These are phyloP conservation scores for Delitschia confertaspora DNA, from an alignment of 495 filamentous ascomycete genomes.

Conservation along the genomic window DNA sequence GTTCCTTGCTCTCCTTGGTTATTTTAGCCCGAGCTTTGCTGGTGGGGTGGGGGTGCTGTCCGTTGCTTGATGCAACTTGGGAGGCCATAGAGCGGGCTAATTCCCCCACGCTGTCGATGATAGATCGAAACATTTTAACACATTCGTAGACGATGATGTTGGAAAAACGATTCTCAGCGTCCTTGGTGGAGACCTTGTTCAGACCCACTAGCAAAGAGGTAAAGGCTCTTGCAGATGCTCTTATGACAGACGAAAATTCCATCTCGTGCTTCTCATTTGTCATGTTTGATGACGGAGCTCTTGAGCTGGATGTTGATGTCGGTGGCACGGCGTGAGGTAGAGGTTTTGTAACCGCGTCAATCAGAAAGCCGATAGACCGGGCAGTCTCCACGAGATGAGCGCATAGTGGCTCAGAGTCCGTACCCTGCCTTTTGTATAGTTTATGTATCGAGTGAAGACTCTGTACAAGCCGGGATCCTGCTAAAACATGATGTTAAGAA, in stretches of 20 bases:
- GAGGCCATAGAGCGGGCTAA: constrained; percentile 8
- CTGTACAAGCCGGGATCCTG: constrained; percentile 4
- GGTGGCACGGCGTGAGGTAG: too few species aligned
- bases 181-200: constrained; percentile 1
- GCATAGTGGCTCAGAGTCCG: constrained; percentile 10
- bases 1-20: background rate
- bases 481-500: constrained; percentile 1
- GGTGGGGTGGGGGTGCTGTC: too few species aligned
- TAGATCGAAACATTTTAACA: constrained; percentile 19
- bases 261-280: constrained; percentile 5
- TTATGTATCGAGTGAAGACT: constrained; percentile 13
- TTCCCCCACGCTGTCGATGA: constrained; percentile 12
- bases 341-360: constrained; percentile 5
- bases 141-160: constrained; percentile 18
- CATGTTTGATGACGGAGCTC: too few species aligned
- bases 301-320: too few species aligned
- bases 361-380: constrained; percentile 9
- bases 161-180: background rate
- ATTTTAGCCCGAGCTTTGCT: background rate
- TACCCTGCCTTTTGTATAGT: constrained; percentile 2
- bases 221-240: constrained; percentile 11
- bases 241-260: constrained; percentile 10
- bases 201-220: constrained; percentile 16
- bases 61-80: background rate
- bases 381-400: constrained; percentile 7